Conservation (phyloP, 257 asterid genomes). For the Fraxinus excelsior region DNA sequence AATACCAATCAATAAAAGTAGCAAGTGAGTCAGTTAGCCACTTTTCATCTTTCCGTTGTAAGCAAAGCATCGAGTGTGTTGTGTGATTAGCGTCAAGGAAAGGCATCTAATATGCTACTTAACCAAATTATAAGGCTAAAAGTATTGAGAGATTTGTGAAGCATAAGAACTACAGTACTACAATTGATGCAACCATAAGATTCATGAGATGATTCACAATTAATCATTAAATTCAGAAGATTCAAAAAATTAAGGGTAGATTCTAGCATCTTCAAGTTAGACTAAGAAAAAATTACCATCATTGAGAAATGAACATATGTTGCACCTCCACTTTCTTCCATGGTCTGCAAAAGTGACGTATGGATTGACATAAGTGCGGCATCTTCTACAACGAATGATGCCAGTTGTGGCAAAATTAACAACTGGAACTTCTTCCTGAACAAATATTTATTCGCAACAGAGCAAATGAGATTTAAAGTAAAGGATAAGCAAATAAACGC, state of each 20-base stretch:
- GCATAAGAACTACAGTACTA: neutral
- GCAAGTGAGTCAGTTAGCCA: neutral
- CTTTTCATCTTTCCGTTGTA: neutral
- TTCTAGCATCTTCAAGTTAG: slow-evolving; percentile 13
- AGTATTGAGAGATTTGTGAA: neutral
- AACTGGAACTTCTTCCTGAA: slow-evolving; percentile 84
- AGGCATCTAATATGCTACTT: neutral
- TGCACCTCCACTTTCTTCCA: slow-evolving; percentile 91
- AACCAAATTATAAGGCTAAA: slow-evolving; percentile 17
- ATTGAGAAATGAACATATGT: slow-evolving; percentile 72
- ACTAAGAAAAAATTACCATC: slow-evolving; percentile 51
- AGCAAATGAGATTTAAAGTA: slow-evolving; percentile 24
- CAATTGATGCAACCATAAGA: slow-evolving; percentile 5
- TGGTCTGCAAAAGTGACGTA: slow-evolving; percentile 68
- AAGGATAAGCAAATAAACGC: neutral
- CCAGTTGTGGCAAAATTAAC: slow-evolving; percentile 72
- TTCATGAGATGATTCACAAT: neutral
- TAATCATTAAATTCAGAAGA: neutral
- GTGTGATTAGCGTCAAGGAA: neutral
- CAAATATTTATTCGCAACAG: slow-evolving; percentile 12
- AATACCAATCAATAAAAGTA: slow-evolving; percentile 8
- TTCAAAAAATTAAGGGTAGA: neutral
- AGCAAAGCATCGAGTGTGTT: neutral
- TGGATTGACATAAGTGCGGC: slow-evolving; percentile 86
- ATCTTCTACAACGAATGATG: slow-evolving; percentile 77